phyloP scores from a whole-genome alignment of 106 monocot genomes.

The Apostasia shenzhenica region DNA sequence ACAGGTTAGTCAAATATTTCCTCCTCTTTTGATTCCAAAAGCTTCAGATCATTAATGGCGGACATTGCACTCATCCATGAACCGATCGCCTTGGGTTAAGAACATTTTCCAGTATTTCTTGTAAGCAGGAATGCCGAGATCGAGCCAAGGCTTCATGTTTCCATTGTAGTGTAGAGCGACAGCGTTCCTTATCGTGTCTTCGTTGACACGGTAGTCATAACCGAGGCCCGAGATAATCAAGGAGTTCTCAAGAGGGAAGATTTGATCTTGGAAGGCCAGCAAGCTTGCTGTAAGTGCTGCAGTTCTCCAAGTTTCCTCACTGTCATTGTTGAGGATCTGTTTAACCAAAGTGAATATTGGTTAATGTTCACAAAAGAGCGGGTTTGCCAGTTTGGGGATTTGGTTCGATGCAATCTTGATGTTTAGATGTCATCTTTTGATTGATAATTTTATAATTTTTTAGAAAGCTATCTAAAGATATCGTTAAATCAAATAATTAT shows the following conservation, averaged over 20 bases:
- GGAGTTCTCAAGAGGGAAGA: constrained; percentile 31
- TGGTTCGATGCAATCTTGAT: no score
- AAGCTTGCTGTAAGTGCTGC: constrained; percentile 44
- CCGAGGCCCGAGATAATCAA: constrained; percentile 57
- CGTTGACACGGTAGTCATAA: constrained; percentile 30
- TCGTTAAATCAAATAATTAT: no score
- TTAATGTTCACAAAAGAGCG: no score
- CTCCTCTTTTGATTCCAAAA: no score
- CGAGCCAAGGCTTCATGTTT: constrained; percentile 87
- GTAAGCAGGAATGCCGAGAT: constrained; percentile 55
- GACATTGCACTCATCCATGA: constrained; percentile 73
- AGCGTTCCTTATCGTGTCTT: constrained; percentile 21
- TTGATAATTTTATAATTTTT: no score
- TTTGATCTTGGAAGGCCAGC: constrained; percentile 35
- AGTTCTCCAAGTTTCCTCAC: constrained; percentile 31
- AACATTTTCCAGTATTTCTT: constrained; percentile 60
- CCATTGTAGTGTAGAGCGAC: constrained; percentile 58
- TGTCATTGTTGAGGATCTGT: constrained; percentile 24
- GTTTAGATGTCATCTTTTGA: no score
- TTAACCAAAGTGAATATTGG: background rate
- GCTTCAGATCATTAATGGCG: constrained; percentile 19
- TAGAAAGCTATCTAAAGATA: no score
- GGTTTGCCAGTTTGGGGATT: no score
- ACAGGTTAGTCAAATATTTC: no score
- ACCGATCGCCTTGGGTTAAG: constrained; percentile 26